phyloP scores from a whole-genome alignment of 306 rosid genomes.

The Lablab purpureus region DNA sequence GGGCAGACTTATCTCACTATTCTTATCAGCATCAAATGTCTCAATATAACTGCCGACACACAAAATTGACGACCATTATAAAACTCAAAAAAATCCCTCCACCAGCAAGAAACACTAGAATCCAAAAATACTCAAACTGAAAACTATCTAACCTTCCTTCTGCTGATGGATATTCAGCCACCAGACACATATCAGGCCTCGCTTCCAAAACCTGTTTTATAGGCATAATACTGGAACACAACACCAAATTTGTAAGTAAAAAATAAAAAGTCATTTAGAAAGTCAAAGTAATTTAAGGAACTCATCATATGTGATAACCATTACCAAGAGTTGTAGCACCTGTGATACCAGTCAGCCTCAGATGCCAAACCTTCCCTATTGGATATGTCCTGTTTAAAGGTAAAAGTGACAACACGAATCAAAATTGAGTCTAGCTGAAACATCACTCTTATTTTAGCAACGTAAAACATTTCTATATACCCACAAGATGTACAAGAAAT shows the following conservation, averaged over 20 bases:
- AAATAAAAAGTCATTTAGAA: constrained; percentile 9
- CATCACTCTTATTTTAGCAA: constrained; percentile 35
- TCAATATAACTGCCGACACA: constrained; percentile 73
- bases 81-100: background rate
- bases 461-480: constrained; percentile 52
- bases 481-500: constrained; percentile 83
- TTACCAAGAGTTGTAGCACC: constrained; percentile 85
- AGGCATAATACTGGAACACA: constrained; percentile 75
- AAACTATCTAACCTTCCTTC: constrained; percentile 85
- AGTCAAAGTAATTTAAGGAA: constrained; percentile 5
- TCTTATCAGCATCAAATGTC: constrained; percentile 70
- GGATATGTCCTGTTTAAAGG: constrained; percentile 84
- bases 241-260: constrained; percentile 30
- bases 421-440: constrained; percentile 41
- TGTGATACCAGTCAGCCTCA: constrained; percentile 85
- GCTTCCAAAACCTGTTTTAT: constrained; percentile 77
- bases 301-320: constrained; percentile 37
- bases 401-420: constrained; percentile 42
- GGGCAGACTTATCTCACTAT: constrained; percentile 73
- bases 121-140: constrained; percentile 18
- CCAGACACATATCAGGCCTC: constrained; percentile 79
- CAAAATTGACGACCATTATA: constrained; percentile 34
- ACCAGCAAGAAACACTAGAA: background rate
- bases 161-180: constrained; percentile 90
- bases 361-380: constrained; percentile 98